phyloP scores from a whole-genome alignment of 2,329 filamentous ascomycete species.

The Colletotrichum sp. region DNA sequence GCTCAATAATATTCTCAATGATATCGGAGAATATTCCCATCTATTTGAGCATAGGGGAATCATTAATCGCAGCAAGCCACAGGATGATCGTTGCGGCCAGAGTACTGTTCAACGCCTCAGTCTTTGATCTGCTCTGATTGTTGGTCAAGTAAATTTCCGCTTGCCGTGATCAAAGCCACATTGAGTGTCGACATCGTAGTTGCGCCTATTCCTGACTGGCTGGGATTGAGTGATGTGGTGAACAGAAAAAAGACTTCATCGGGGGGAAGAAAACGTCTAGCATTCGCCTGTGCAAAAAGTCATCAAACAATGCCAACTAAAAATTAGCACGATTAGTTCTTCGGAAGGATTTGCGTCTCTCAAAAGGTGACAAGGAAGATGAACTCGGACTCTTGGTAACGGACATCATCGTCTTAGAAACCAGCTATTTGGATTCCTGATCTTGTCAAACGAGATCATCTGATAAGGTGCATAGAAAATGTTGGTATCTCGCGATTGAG shows the following conservation, averaged over 20 bases:
- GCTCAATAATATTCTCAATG: not conserved
- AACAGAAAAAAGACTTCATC: not conserved
- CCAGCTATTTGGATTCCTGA: not conserved
- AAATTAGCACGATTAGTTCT: not conserved
- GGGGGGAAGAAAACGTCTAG: not conserved
- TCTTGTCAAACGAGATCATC: not conserved
- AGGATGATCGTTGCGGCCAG: not conserved
- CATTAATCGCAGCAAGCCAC: not conserved
- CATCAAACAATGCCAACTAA: not conserved
- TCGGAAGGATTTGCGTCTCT: not conserved
- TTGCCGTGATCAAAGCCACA: not conserved
- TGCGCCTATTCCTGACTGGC: not conserved
- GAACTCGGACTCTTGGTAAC: accelerated
- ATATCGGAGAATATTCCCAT: not conserved
- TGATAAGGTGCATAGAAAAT: not conserved
- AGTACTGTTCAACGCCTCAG: not conserved
- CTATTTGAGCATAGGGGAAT: not conserved
- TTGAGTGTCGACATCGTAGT: not conserved
- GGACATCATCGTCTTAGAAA: not conserved
- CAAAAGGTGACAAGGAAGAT: not conserved
- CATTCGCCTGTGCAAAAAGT: not conserved
- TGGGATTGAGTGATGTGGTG: not conserved
- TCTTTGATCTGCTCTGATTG: not conserved
- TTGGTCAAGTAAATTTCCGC: not conserved
- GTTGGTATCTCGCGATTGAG: not conserved